These are phyloP conservation scores for Candida pseudoviswanathii DNA, from an alignment of 1,139 yeast species.

Conservation along the genomic window DNA sequence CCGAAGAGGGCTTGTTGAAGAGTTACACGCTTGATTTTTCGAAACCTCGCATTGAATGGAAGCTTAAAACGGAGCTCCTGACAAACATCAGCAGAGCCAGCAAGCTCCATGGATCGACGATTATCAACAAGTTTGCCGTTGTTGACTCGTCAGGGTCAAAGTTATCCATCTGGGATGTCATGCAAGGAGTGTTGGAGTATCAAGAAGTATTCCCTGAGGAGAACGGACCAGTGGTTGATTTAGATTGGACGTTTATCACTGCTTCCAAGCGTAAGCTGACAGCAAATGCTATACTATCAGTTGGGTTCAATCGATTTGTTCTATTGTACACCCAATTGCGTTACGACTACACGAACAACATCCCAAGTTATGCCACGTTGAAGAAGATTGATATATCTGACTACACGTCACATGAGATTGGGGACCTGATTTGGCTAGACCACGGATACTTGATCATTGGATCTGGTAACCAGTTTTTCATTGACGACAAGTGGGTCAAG, in stretches of 20 bases:
- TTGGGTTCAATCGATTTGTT: conserved; percentile 70
- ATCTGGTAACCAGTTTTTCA: conserved; percentile 84
- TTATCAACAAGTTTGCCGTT: conserved; percentile 70
- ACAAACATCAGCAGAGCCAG: conserved; percentile 59
- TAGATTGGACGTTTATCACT: conserved; percentile 82
- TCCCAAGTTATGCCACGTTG: conserved; percentile 77
- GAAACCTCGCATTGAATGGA: conserved; percentile 48
- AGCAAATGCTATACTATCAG: conserved; percentile 73
- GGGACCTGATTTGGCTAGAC: conserved; percentile 85
- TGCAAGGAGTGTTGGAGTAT: conserved; percentile 68
- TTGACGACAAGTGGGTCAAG: conserved; percentile 66
- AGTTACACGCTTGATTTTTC: conserved; percentile 31
- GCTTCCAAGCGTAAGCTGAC: conserved; percentile 26
- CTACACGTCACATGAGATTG: conserved; percentile 78
- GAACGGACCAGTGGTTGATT: conserved; percentile 48
- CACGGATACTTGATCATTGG: conserved; percentile 82
- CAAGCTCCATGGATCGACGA: conserved; percentile 68
- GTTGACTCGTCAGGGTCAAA: conserved; percentile 53
- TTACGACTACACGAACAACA: conserved; percentile 81
- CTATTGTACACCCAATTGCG: conserved; percentile 78
- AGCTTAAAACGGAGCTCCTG: conserved; percentile 43
- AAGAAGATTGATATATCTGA: conserved; percentile 70
- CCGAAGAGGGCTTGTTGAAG: conserved; percentile 55
- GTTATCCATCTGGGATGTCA: conserved; percentile 77
- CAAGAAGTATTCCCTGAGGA: conserved; percentile 45